Evolutionary conservation across 1,139 yeast genomes (phyloP).

Genomic region (Saccharomyces hybrid): DNA sequence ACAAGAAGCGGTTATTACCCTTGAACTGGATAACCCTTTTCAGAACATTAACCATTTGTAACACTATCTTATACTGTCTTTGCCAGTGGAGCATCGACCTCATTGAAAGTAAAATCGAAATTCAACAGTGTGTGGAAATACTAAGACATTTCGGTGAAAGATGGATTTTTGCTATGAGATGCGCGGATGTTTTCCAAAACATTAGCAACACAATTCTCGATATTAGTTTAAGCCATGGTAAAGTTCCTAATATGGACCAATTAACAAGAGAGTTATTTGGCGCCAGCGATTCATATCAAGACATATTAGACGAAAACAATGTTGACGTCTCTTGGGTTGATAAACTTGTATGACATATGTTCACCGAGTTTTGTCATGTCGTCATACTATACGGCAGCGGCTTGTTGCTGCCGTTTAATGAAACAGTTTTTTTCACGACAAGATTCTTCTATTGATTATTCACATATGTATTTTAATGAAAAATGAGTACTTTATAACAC

Average conservation of each 20-base stretch:
- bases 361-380: neutral
- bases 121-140: conserved; percentile 40
- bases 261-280: conserved; percentile 37
- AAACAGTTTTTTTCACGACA: too few species aligned
- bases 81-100: conserved; percentile 41
- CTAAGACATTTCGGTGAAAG: conserved; percentile 39
- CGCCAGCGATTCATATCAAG: conserved; percentile 40
- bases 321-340: conserved; percentile 37
- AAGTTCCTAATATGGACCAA: conserved; percentile 35
- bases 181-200: conserved; percentile 38
- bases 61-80: conserved; percentile 39
- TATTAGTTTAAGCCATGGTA: conserved; percentile 35
- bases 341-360: conserved; percentile 10
- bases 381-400: neutral
- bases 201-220: conserved; percentile 38
- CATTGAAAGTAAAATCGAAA: conserved; percentile 38
- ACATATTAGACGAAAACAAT: conserved; percentile 37
- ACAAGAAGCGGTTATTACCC: conserved; percentile 38
- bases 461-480: neutral
- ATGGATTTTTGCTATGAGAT: conserved; percentile 41
- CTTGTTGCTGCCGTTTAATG: neutral
- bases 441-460: too few species aligned
- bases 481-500: neutral
- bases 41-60: conserved; percentile 39
- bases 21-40: conserved; percentile 44